Percentiles rank a stretch among this genome's conserved stretches.
Evolutionary conservation across 345 rosid genomes (phyloP).

Genomic region (Arabis hirsuta): DNA sequence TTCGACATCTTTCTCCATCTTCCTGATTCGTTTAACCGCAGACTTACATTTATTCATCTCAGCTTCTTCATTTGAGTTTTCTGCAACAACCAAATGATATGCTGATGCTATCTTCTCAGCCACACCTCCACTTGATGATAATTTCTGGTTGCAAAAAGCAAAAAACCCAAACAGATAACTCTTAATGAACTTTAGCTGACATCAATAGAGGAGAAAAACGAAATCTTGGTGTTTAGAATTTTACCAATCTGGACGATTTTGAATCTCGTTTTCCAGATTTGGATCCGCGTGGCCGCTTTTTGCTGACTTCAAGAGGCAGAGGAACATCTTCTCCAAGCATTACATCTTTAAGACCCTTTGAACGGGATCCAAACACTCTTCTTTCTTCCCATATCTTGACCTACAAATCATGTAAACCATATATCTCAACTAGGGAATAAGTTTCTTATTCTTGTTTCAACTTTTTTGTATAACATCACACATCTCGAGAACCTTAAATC

Average conservation of each 20-base stretch:
- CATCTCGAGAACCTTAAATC: slow-evolving; percentile 19
- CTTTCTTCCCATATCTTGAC: slow-evolving; percentile 96
- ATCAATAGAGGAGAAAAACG: slow-evolving; percentile 6
- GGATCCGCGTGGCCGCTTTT: slow-evolving; percentile 79
- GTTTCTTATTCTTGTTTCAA: slow-evolving; percentile 4
- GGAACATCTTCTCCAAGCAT: slow-evolving; percentile 82
- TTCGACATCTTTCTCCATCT: slow-evolving; percentile 83
- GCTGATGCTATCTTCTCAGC: slow-evolving; percentile 96
- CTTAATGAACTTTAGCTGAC: slow-evolving; percentile 16
- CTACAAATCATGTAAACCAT: slow-evolving; percentile 41
- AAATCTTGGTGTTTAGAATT: slow-evolving; percentile 18
- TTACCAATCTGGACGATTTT: slow-evolving; percentile 77
- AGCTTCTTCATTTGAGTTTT: slow-evolving; percentile 74
- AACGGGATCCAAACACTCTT: slow-evolving; percentile 89
- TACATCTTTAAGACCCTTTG: slow-evolving; percentile 63
- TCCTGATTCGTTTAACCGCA: slow-evolving; percentile 66
- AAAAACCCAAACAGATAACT: neutral
- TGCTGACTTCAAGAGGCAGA: slow-evolving; percentile 74
- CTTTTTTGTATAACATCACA: neutral
- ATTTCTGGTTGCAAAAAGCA: slow-evolving; percentile 57
- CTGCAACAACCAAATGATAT: slow-evolving; percentile 71
- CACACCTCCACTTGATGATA: slow-evolving; percentile 67
- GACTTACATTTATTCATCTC: slow-evolving; percentile 87
- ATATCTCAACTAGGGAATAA: neutral
- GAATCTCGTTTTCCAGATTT: slow-evolving; percentile 82